Evolutionary conservation across 139 green algal genomes (phyloP), one percentile per base, ranked within the genome.

Genomic region (Haematococcus lacustris): DNA sequence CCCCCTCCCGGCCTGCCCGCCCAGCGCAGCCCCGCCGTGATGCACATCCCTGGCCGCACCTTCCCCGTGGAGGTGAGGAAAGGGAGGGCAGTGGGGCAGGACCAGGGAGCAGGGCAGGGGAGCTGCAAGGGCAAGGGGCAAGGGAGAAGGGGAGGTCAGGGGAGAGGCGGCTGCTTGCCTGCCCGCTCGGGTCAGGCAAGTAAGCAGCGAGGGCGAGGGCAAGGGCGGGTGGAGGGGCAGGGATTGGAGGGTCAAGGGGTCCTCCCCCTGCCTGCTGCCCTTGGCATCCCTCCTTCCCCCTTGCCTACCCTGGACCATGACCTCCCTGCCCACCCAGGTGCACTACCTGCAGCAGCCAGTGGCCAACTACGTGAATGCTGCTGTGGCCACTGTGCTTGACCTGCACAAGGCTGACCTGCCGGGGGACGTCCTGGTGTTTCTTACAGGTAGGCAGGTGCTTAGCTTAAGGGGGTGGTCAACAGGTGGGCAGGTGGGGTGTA

Each of bases 351-450:
- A 91, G 57, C 38, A 89, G 38, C 78, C 92, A 3, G 62, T 53
- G 0, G 47, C 72, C 0, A 75, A 96, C 76, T 97, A 96, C 71
- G 74, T 98, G 21, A 53, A 71, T 25, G 66, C 78, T n/a, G 88
- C 91, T 98, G 89, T 97, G 21, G 69, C 88, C 34, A 78, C 93
- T 26, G 88, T 82, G 4, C 66, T 96, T 1, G 72, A 81, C 3
- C 87, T 97, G 1, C 90, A 96, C 83, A 78, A 72, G 38, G 78
- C 84, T 41, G 88, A 91, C 51, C 38, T 88, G 35, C 92, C 92
- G 1, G 93, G 93, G 1, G 93, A 98, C 75, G 79, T 98, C 63
- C 83, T 98, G n/a, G 83, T 98, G 33, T 97, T 98, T 68, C 78
- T 98, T 0, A 95, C 93, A 26, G 85, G 84, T 7, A 57, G 84